Base-by-base conservation (phyloP, 257 asterid species). In the Solanum sitiens region DNA sequence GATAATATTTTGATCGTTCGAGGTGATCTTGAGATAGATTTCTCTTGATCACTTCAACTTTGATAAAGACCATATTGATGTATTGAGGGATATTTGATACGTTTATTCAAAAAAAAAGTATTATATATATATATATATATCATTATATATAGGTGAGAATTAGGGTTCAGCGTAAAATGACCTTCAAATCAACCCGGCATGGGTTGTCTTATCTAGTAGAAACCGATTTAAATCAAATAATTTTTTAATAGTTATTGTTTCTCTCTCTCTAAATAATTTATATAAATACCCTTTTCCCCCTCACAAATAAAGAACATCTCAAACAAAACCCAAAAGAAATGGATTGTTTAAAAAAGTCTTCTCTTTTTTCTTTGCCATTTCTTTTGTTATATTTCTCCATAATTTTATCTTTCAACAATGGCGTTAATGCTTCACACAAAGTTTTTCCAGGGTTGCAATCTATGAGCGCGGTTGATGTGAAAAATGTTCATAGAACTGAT, bases 391-490 rank as follows among this genome's bases (percentile, higher is more conserved):
- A 23, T 32, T 42, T 86, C 8, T 71, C 75, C 7, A 11, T 16
- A 16, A 21, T 30, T 30, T 20, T 71, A 71, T 18, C 33, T 42
- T 40, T 14, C 37, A 72, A 63, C 84, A 65, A 85, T 37, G 89
- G 83, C 30, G 84, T 87, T 40, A 86, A 90, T 86, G 94, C 92
- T 20, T 91, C 91, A 8, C 94, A 89, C 40, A 27, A 80, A 56
- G 27, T 89, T 6, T 85, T 32, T 37, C 82, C 35, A 10, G 67
- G 86, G 71, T 84, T 83, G 45, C 92, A 92, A 33, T 86, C 86
- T 15, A 8, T 50, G 0, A 9, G 47, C 15, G 53, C 89, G 4
- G 70, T 12, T n/a, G 21, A 59, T 11, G 89, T 89, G 9, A 67
- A 87, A 15, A 65, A 61, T 45, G 39, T 20, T 1, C 89, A 88